phyloP scores from a whole-genome alignment of 768 basidiomycete species.

The Mrakia hoshinonis region DNA sequence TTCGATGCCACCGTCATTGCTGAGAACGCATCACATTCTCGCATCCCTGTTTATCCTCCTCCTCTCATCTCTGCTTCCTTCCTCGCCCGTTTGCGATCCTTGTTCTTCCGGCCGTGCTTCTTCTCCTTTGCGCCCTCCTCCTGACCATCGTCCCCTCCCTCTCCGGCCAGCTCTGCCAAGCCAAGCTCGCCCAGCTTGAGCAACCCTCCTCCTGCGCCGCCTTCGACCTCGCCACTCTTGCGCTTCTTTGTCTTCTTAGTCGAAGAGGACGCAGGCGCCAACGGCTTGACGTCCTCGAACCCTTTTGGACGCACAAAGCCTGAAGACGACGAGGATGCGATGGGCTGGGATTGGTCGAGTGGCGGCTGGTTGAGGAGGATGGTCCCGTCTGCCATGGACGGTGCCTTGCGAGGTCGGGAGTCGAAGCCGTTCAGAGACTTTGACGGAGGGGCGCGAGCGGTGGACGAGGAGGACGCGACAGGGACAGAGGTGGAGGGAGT shows the following conservation, averaged over 20 bases:
- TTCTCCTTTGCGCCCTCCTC: conserved; percentile 1
- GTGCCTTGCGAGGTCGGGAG: not conserved
- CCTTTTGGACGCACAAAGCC: not conserved
- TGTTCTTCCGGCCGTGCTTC: conserved; percentile 9
- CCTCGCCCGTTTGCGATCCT: conserved; percentile 6
- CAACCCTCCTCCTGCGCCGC: not conserved
- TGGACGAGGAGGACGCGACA: not conserved
- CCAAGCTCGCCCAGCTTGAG: not conserved
- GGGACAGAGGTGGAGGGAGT: not conserved
- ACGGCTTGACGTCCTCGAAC: conserved; percentile 26
- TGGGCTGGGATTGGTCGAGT: not conserved
- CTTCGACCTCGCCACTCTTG: conserved; percentile 2
- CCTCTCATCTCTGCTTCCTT: conserved; percentile 12
- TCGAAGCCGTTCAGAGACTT: no score
- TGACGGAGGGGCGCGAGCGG: not conserved
- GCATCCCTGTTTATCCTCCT: not conserved
- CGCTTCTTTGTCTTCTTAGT: conserved; percentile 3
- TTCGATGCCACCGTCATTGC: no score
- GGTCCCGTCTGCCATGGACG: not conserved
- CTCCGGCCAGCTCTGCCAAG: conserved; percentile 11
- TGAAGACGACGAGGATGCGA: not conserved
- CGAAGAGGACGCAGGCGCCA: conserved; percentile 23
- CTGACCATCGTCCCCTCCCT: not conserved
- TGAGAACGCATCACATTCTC: not conserved
- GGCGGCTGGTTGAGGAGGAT: not conserved